Conservation (phyloP, 805 yeast species). For the Lipomyces starkeyi region DNA sequence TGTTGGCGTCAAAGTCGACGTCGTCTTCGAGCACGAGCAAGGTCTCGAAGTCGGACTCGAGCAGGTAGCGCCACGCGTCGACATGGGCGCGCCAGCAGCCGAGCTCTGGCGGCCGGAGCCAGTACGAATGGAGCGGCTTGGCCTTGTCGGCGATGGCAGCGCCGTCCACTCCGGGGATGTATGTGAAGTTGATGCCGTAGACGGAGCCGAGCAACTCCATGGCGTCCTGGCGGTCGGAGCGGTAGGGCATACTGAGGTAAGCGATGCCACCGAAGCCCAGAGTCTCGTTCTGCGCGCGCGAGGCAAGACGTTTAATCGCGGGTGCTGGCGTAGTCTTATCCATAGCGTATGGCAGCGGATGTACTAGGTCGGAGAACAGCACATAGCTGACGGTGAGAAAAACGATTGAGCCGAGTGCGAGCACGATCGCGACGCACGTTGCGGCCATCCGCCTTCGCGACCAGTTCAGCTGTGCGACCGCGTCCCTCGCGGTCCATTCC, state of each 20-base stretch:
- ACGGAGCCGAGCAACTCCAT: conserved; percentile 20
- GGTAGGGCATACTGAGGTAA: conserved; percentile 27
- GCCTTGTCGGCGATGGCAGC: conserved; percentile 16
- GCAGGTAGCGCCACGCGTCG: conserved; percentile 27
- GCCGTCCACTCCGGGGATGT: conserved; percentile 26
- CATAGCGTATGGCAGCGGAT: not conserved
- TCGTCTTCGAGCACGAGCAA: conserved; percentile 30
- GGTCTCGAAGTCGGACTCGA: conserved; percentile 24
- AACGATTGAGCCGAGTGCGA: not conserved
- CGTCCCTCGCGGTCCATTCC: not conserved
- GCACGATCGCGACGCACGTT: not conserved
- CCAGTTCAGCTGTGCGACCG: not conserved
- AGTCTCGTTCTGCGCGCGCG: conserved; percentile 21
- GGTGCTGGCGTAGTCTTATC: not conserved
- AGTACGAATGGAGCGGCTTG: conserved; percentile 17
- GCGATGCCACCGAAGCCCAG: conserved; percentile 31
- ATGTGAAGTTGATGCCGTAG: conserved; percentile 20
- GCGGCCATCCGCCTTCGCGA: not conserved
- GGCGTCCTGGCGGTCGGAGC: conserved; percentile 31
- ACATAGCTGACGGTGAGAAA: not conserved
- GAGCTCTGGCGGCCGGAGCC: conserved; percentile 20
- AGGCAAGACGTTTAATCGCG: not conserved
- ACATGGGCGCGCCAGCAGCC: conserved; percentile 35
- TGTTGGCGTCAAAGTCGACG: conserved; percentile 27
- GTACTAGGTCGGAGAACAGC: not conserved